Base-by-base conservation (phyloP, 2,329 filamentous ascomycete species). In the Aspergillus brunneoviolaceus region DNA sequence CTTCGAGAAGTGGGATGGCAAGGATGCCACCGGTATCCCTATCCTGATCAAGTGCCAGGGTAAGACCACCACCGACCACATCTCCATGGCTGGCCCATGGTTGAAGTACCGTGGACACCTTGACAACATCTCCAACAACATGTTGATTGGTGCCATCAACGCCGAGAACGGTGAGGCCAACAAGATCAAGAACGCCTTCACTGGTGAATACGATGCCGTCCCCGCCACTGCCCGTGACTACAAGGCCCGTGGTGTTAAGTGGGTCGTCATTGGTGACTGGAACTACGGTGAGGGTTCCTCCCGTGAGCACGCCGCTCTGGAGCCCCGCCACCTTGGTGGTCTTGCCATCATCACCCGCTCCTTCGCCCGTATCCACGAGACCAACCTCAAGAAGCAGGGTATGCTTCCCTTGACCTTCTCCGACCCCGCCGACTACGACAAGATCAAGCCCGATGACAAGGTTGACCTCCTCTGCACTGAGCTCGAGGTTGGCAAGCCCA, bases 311-410 rank as follows among this genome's bases (percentile, higher is more conserved):
- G 95, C 95, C 70, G 95, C 95, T 79, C 88, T 99, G 64, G 94
- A 99, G 85, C 95, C 95, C 76, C 89, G 95, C 77, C 94, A 98
- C 84, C 89, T 99, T 67, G 95, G 95, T 75, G 95, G 94, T 79
- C 87, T 97, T 73, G 95, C 94, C 74, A 96, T 99, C 84, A 96
- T 99, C 77, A 93, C 90, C 75, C 89, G 92, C 76, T 91, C 87
- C 67, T 99, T 99, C 77, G 95, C 95, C 74, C 95, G 95, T 90
- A 99, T 99, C 76, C 95, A 99, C 86, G 95, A 99, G 86, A 99
- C 95, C 84, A 99, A 99, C 87, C 82, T 99, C 84, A 99, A 99
- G 91, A 99, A 99, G 89, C 95, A 99, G 87, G 95, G 95, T 82
- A 97, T 99, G 94, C 90, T 99, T 82, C 95, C 95, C 73, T 86